phyloP scores from a whole-genome alignment of 2,329 filamentous ascomycete species.

The Diplocarpon rosae region DNA sequence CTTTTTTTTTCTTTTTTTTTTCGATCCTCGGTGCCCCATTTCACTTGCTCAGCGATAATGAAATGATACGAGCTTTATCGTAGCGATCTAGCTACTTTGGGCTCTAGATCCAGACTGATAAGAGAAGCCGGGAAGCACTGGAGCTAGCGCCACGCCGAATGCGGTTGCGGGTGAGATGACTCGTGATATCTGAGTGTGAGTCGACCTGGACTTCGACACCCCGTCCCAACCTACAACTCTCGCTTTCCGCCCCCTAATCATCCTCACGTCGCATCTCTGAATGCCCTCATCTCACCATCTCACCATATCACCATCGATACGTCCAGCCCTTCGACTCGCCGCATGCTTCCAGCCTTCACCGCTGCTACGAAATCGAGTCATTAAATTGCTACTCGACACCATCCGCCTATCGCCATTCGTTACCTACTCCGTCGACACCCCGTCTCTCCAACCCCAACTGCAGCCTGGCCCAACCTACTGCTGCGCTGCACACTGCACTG shows the following conservation, averaged over 20 bases:
- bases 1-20: too few relatives aligned
- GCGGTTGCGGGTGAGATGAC: too few relatives aligned
- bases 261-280: neutral
- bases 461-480: slow-evolving; percentile 8
- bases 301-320: neutral
- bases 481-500: slow-evolving; percentile 1
- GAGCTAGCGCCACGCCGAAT: too few relatives aligned
- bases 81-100: too few relatives aligned
- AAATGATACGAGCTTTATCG: too few relatives aligned
- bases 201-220: neutral
- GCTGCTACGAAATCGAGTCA: slow-evolving; percentile 15
- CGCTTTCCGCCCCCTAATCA: neutral
- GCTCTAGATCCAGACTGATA: too few relatives aligned
- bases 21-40: too few relatives aligned
- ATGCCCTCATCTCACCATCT: neutral
- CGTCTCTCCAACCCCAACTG: neutral
- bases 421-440: slow-evolving; percentile 1
- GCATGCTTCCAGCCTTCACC: neutral
- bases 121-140: too few relatives aligned
- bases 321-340: neutral
- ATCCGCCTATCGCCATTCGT: slow-evolving; percentile 9
- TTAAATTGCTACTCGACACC: slow-evolving; percentile 20
- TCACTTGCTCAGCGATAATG: too few relatives aligned
- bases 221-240: neutral
- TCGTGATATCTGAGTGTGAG: too few relatives aligned